Evolutionary conservation across 768 basidiomycete genomes (phyloP), one percentile per base, ranked within the genome.

Genomic region (Termitomyces sp.): DNA sequence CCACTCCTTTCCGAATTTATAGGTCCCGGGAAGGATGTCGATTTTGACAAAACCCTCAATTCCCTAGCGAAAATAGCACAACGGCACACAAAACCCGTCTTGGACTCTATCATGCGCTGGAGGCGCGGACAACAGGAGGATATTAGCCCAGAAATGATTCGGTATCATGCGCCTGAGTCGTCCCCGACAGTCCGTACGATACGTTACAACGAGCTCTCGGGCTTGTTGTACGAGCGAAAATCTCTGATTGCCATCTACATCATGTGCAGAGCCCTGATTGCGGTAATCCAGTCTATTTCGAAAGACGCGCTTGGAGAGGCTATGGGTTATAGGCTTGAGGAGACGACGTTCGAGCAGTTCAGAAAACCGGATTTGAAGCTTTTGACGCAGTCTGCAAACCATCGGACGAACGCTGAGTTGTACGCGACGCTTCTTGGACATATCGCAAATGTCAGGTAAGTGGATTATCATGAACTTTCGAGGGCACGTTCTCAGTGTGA

Each of bases 21-120:
- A 66, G 94, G 88, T 19, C 78, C 83, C 0, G 79, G 83, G 2
- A 78, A 88, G 3, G 94, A 97, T 66, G 66, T 78, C 1, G 82
- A 86, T 59, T 90, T 98, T 60, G 94, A 98, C 64, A 84, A 86
- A n/a, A 79, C 86, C 10, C 78, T 97, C n/a, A 78, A 82, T 15
- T 91, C 91, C 4, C 79, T 98, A 12, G 92, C 87, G 9, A 87
- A 88, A 65, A 87, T 94, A 58, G 93, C 89, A 8, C 88, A 87
- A 62, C 91, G 88, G 53, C 85, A 92, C 59, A 80, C 90, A 6
- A 90, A 91, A 65, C 82, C 86, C 44, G 91, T 95, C 5, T 80
- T 94, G 40, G 93, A 93, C 58, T 87, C 90, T 0, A 83, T 96
- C 61, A 87, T 87, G 78, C 84, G 87, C 40, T 98, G 91, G 94